A percentile compares a stretch with the other conserved stretches of the same genome.
These are phyloP conservation scores for Rhizopus stolonifer DNA, from an alignment of 371 early-diverging fungal species.

Conservation along the genomic window DNA sequence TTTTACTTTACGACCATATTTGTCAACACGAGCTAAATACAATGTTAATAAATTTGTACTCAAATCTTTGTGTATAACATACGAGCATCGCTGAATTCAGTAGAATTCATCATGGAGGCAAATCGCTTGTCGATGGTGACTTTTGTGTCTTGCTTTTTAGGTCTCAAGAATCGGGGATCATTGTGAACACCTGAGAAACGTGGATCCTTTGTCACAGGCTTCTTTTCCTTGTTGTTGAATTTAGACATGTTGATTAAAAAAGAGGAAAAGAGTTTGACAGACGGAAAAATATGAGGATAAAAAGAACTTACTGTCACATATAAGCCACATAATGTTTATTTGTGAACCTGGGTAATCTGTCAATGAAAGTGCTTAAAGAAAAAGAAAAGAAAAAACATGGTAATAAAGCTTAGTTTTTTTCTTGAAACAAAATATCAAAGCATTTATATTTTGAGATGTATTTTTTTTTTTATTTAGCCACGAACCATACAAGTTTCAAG, in stretches of 20 bases:
- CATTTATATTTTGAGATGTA: too few species aligned
- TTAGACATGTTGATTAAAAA: background rate
- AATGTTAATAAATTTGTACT: too few species aligned
- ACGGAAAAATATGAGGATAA: background rate
- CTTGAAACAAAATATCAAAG: too few species aligned
- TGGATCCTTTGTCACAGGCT: slow-evolving; percentile 65
- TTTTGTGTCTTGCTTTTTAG: slow-evolving; percentile 79
- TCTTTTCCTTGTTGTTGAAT: slow-evolving; percentile 21
- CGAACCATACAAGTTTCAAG: too few species aligned
- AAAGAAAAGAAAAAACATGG: too few species aligned
- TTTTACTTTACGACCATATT: slow-evolving; percentile 77
- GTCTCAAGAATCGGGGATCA: slow-evolving; percentile 87
- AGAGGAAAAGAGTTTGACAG: background rate
- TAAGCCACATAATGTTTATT: background rate
- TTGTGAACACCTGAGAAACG: slow-evolving; percentile 82
- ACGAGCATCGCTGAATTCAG: slow-evolving; percentile 73
- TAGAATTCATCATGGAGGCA: slow-evolving; percentile 72
- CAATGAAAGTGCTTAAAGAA: too few species aligned
- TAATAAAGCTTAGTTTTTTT: too few species aligned
- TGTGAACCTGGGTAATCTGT: too few species aligned
- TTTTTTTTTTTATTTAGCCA: too few species aligned
- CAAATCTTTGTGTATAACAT: too few species aligned
- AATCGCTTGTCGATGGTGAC: slow-evolving; percentile 92
- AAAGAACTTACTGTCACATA: background rate
- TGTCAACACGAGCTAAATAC: slow-evolving; percentile 74